Evolutionary conservation across 345 rosid genomes (phyloP), one percentile per base, ranked within the genome.

Genomic region (Citrus cavaleriei): DNA sequence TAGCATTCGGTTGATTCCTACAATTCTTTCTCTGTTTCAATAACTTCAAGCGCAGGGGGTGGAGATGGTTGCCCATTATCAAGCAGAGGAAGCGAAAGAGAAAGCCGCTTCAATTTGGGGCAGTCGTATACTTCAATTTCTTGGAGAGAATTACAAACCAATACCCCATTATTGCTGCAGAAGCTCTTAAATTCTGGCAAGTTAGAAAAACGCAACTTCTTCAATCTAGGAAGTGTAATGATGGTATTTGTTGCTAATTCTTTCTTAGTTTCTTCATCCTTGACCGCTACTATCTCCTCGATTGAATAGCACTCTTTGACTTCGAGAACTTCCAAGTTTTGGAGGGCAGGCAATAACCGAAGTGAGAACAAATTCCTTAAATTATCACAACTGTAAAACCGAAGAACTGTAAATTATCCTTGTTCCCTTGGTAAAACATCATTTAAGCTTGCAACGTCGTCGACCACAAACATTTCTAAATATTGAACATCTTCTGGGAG

Each of bases 381-480:
- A 37, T 4, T 4, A 19, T 0, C 0, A 9, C 46, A 34, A 0
- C 0, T 0, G 1, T 0, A 0, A 1, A 35, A 3, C 3, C 0
- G 1, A 22, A 67, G 35, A 37, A 10, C 70, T 37, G 9, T 37
- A 28, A 67, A 28, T 42, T 3, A 0, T 30, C 46, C 24, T 4
- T 10, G 2, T 28, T 37, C 70, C 28, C 27, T 4, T 1, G 40
- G 19, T 1, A 55, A 30, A 54, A 71, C 4, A 54, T 54, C 42
- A 1, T 21, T 71, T 19, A 71, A 49, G 16, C 38, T 30, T 18
- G 5, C 8, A 3, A 70, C 10, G 2, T 25, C 24, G 6, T 0
- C 0, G 3, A 30, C 0, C 2, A 0, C n/a, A 0, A 5, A 0
- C n/a, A 70, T 46, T 0, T 0, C 0, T 30, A 72, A 19, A 7